phyloP scores from a whole-genome alignment of 2,329 filamentous ascomycete genomes.

The Rutstroemia sp. region DNA sequence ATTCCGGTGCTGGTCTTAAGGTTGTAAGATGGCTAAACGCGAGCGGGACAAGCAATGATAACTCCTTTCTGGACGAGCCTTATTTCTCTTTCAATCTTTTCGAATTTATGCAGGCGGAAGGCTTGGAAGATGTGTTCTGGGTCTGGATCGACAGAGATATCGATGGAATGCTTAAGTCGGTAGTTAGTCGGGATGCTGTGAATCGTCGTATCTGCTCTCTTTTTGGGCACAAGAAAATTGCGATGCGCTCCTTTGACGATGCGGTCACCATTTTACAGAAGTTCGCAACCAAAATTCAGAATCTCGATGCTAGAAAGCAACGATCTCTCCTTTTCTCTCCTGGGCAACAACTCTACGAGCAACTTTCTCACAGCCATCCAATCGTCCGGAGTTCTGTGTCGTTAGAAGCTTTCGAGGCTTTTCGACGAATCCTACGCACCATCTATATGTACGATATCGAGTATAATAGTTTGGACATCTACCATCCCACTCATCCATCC shows the following conservation, averaged over 20 bases:
- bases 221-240: neutral
- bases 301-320: neutral
- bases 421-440: neutral
- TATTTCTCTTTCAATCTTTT: conserved; percentile 20
- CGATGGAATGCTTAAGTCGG: neutral
- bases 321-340: neutral
- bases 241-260: neutral
- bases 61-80: conserved; percentile 17
- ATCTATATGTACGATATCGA: conserved; percentile 1
- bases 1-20: conserved; percentile 26
- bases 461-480: neutral
- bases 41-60: conserved; percentile 20
- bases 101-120: conserved; percentile 28
- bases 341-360: neutral
- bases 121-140: conserved; percentile 23
- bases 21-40: conserved; percentile 28
- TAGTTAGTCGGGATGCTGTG: neutral
- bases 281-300: neutral
- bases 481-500: conserved; percentile 22
- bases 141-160: conserved; percentile 22
- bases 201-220: neutral
- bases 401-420: neutral
- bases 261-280: neutral
- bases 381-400: neutral
- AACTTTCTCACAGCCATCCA: neutral